These are phyloP conservation scores for Omphalea diandra DNA, from an alignment of 441 rosid species.

Conservation along the genomic window DNA sequence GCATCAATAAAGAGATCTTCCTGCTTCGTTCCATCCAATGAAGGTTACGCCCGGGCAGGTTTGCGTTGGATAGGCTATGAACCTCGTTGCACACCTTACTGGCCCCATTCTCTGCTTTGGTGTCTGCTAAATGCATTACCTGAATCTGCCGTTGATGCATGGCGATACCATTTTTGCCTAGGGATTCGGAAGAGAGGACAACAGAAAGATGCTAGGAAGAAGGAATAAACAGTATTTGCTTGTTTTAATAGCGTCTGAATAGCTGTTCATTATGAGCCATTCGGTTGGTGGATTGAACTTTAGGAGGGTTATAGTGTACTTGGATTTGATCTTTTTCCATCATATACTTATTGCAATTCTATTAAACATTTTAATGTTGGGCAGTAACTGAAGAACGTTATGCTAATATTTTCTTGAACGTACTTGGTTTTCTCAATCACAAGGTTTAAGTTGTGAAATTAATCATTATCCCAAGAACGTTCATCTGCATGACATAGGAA, in stretches of 20 bases:
- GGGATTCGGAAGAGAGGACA: constrained; percentile 70
- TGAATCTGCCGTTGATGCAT: constrained; percentile 51
- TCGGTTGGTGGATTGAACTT: constrained; percentile 7
- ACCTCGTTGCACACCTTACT: constrained; percentile 86
- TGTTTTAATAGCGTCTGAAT: not conserved
- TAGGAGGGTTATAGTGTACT: not conserved
- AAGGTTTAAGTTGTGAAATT: not conserved
- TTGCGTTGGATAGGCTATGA: constrained; percentile 75
- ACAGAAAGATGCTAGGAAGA: constrained; percentile 65
- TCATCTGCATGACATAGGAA: not conserved
- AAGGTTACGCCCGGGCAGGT: constrained; percentile 77
- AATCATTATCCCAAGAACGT: not conserved
- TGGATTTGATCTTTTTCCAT: constrained; percentile 2
- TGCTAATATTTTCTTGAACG: not conserved
- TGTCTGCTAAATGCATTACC: constrained; percentile 46
- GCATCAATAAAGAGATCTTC: constrained; percentile 79
- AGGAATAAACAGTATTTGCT: constrained; percentile 37
- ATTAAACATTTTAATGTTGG: too few relatives aligned
- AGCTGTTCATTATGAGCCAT: not conserved
- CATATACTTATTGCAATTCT: not conserved
- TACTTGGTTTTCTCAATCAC: not conserved
- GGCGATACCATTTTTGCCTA: constrained; percentile 57
- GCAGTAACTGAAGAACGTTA: not conserved
- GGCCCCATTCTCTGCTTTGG: constrained; percentile 88
- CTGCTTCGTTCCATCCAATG: constrained; percentile 74